Base-by-base conservation (phyloP, 192 early-diverging fungal genomes). In the Podila verticillata region DNA sequence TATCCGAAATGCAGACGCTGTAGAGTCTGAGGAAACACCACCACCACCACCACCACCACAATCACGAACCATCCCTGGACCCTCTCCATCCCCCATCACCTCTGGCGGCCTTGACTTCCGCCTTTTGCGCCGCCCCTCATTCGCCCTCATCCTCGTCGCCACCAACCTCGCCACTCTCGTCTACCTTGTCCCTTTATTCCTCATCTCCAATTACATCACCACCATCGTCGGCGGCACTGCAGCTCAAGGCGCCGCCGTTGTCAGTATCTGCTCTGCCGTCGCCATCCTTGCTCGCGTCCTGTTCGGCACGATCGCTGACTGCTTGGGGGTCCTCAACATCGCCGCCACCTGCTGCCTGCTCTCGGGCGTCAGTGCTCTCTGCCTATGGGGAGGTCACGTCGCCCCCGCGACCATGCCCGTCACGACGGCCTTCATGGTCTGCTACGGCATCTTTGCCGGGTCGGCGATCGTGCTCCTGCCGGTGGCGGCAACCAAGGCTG, bases 101-200 rank as follows among this genome's bases (percentile, higher is more conserved):
- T 10, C 51, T 2, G 51, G 51, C 20, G 17, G 58, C 5, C 69
- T 71, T 1, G 69, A 71, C 19, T 71, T 71, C 30, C 2, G n/a
- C 19, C 48, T 63, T 0, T 71, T 71, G 19, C 44, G 29, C 7
- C 34, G 31, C 32, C 6, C 31, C 30, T 7, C 2, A 5, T 71
- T 61, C 3, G 48, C 47, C n/a, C 69, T 71, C 48, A 56, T 71
- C 22, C 49, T 71, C 26, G 15, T 62, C n/a, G 49, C 30, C 24
- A 71, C 69, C 61, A 71, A 63, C 28, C 29, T 71, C 32, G 62
- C 62, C n/a, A 28, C 69, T 8, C 61, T 71, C 30, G 69, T 71
- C 29, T 71, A 63, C 34, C 61, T 71, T 2, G 61, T 63, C 17
- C 69, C 69, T 2, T 44, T 71, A n/a, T 57, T 71, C 24, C 17